phyloP scores from a whole-genome alignment of 768 basidiomycete genomes.

The Suillus placidus region DNA sequence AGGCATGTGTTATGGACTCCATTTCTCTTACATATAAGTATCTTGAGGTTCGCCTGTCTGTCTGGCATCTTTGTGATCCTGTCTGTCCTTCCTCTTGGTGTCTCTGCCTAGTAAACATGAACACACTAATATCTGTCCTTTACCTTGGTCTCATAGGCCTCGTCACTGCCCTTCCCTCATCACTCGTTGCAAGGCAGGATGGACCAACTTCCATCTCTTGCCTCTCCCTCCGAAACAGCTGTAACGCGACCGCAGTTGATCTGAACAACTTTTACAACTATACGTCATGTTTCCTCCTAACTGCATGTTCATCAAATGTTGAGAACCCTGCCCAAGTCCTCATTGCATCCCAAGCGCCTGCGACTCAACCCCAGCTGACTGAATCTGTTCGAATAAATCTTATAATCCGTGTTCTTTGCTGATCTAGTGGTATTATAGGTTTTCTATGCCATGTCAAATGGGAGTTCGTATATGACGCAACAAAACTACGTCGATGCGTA shows the following conservation, averaged over 20 bases:
- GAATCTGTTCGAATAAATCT: slow-evolving; percentile 15
- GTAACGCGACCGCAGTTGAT: slow-evolving; percentile 22
- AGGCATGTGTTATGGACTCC: background rate
- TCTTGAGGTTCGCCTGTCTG: background rate
- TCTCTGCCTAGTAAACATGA: background rate
- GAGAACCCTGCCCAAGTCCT: slow-evolving; percentile 16
- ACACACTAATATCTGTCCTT: slow-evolving; percentile 1
- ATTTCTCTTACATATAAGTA: background rate
- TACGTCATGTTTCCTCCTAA: slow-evolving; percentile 24
- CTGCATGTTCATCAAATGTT: slow-evolving; percentile 12
- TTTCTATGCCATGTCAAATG: slow-evolving; percentile 22
- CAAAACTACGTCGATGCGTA: slow-evolving; percentile 28
- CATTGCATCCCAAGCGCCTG: slow-evolving; percentile 13
- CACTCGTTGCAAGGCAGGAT: slow-evolving; percentile 20
- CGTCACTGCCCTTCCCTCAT: slow-evolving; percentile 7
- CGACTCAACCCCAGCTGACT: slow-evolving; percentile 20
- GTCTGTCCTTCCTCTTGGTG: slow-evolving; percentile 1
- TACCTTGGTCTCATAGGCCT: slow-evolving; percentile 9
- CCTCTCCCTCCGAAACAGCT: slow-evolving; percentile 21
- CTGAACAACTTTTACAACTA: slow-evolving; percentile 23
- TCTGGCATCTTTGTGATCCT: background rate
- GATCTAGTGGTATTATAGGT: slow-evolving; percentile 11
- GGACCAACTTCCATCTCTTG: slow-evolving; percentile 12
- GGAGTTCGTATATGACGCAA: slow-evolving; percentile 23
- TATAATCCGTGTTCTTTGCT: background rate